Conservation (phyloP, 164 flowering plant species). For the Taxillus chinensis region DNA sequence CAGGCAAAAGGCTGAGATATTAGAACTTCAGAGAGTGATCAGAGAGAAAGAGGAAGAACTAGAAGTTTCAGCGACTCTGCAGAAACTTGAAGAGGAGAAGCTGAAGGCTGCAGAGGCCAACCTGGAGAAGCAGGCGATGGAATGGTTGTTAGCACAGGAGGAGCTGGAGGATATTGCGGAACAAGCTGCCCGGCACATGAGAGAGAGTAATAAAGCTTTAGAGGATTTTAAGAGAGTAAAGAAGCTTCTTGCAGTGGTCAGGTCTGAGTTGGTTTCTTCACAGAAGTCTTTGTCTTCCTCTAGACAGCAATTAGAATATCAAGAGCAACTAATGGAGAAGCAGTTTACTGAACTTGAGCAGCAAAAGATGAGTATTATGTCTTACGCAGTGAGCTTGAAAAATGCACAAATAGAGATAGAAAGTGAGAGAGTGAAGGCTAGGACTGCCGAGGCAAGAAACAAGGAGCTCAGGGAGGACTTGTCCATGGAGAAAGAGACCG, state of each 20-base stretch:
- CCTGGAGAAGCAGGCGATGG: constrained; percentile 53
- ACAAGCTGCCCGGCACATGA: constrained; percentile 30
- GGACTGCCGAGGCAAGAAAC: constrained; percentile 58
- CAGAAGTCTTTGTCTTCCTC: constrained; percentile 62
- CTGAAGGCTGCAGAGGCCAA: constrained; percentile 48
- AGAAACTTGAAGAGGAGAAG: constrained; percentile 46
- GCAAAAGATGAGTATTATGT: constrained; percentile 32
- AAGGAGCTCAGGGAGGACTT: constrained; percentile 58
- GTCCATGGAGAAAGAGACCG: constrained; percentile 38
- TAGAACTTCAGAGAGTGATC: constrained; percentile 34
- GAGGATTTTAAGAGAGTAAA: constrained; percentile 55
- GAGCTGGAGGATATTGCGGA: constrained; percentile 46
- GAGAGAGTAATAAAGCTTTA: constrained; percentile 33
- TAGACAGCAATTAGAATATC: constrained; percentile 49
- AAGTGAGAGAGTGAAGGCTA: constrained; percentile 51
- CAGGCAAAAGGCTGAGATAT: constrained; percentile 54
- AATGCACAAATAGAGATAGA: constrained; percentile 64
- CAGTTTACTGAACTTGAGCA: constrained; percentile 58
- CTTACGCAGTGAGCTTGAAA: constrained; percentile 43
- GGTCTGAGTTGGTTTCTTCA: constrained; percentile 60
- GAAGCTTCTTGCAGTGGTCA: constrained; percentile 61
- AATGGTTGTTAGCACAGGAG: constrained; percentile 54
- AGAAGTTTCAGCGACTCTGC: constrained; percentile 20
- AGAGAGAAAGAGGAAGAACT: constrained; percentile 50
- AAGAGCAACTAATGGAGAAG: constrained; percentile 42